A percentile compares a stretch with the other conserved stretches of the same genome.
phyloP scores from a whole-genome alignment of 768 basidiomycete species.

The Termitomyces sp. region DNA sequence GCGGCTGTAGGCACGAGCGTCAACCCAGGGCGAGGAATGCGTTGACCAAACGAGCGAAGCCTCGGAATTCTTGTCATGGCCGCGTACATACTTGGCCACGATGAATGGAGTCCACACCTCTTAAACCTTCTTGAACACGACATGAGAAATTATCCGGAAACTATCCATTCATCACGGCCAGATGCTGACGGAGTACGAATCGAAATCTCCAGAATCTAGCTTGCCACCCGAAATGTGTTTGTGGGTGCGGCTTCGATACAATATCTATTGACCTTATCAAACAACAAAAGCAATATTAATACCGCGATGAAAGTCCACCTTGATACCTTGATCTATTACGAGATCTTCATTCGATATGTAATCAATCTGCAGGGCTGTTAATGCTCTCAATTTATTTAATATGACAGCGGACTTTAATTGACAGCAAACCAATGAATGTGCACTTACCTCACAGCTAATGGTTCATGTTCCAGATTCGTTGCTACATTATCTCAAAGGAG shows the following conservation, averaged over 20 bases:
- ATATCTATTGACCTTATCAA: neutral
- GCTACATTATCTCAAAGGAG: neutral
- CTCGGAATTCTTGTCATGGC: neutral
- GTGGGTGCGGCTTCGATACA: neutral
- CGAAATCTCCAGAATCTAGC: slow-evolving; percentile 11
- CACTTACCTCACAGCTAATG: neutral
- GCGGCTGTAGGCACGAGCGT: too few species aligned
- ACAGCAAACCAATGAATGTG: neutral
- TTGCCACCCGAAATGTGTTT: neutral
- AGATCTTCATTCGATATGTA: neutral
- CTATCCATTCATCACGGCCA: neutral
- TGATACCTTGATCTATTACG: neutral
- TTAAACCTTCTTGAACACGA: neutral
- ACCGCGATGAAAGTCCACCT: neutral
- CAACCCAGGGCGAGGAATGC: neutral
- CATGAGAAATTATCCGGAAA: slow-evolving; percentile 7
- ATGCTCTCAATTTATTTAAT: neutral
- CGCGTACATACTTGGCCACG: neutral
- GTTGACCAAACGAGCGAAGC: neutral
- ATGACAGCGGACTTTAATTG: neutral
- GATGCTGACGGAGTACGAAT: neutral
- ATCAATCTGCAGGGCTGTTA: neutral
- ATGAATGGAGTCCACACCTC: neutral
- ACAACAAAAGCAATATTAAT: too few species aligned
- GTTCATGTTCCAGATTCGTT: neutral